Conservation (phyloP, 1,284 basidiomycete genomes). For the Cronartium quercuum region DNA sequence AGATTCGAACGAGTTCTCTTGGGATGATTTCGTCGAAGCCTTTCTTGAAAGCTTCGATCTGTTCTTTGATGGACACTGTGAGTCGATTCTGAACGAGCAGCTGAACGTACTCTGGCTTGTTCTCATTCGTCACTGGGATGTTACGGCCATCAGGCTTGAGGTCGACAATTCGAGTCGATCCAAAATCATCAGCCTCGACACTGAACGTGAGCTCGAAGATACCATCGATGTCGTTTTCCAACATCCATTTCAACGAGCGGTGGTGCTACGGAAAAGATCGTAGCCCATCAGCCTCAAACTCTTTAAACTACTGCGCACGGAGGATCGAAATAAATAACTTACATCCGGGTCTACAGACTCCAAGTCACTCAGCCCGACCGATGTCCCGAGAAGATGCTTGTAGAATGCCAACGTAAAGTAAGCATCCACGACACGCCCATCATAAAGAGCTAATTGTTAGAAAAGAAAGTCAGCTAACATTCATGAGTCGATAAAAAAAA, state of each 20-base stretch:
- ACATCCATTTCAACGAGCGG: slow-evolving; percentile 66
- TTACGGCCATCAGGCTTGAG: slow-evolving; percentile 75
- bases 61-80: slow-evolving; percentile 91
- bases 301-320: too few species aligned
- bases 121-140: slow-evolving; percentile 81
- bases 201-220: slow-evolving; percentile 51
- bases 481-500: not conserved
- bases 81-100: slow-evolving; percentile 83
- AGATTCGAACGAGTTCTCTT: slow-evolving; percentile 30
- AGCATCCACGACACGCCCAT: slow-evolving; percentile 89
- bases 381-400: slow-evolving; percentile 82
- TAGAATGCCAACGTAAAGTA: slow-evolving; percentile 88
- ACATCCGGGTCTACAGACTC: slow-evolving; percentile 84
- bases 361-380: slow-evolving; percentile 84
- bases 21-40: slow-evolving; percentile 97
- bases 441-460: slow-evolving; percentile 89
- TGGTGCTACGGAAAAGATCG: slow-evolving; percentile 15
- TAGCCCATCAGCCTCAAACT: not conserved
- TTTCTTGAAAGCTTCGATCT: slow-evolving; percentile 71
- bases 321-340: not conserved
- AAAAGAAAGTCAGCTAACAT: too few species aligned
- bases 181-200: slow-evolving; percentile 63
- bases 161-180: slow-evolving; percentile 74
- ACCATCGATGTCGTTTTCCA: slow-evolving; percentile 64
- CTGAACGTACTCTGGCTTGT: slow-evolving; percentile 94